Evolutionary conservation across 2,329 filamentous ascomycete species (phyloP), one percentile per base, ranked within the genome.

Genomic region (Alternaria sp.): DNA sequence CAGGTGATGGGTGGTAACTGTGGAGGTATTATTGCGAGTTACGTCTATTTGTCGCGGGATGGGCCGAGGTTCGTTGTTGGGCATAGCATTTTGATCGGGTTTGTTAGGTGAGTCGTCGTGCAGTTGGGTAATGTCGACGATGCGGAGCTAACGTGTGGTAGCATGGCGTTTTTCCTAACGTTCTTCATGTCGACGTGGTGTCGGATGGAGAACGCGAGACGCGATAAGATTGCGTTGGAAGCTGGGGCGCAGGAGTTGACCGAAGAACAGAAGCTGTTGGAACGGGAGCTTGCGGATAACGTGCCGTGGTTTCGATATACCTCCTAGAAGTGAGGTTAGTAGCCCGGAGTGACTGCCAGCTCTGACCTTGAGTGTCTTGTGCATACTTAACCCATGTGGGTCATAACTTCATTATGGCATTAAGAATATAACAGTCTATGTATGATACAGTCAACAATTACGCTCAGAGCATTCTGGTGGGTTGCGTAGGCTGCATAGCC

Each of bases 11-110:
- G 84, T 20, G 84, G 84, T 5, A 81, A 82, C 23, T 84, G 97
- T 54, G 96, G 96, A 75, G 94, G 94, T 28, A 88, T 97, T n/a
- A 85, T 87, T 55, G 81, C 85, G 1, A 80, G 82, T 5, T 86
- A 84, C 65, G 80, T 87, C 14, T 88, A 85, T 65, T 74, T 83
- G 6, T 61, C 78, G 21, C 78, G 79, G 26, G 81, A 86, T 66
- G 70, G 72, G 3, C 80, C 82, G 30, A 72, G 81, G 26, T 87
- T 84, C 69, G 79, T 81, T 28, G 75, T 73, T 10, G 85, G 84
- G 2, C 83, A 86, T 65, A 76, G 77, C 23, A 82, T 83, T 20
- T 76, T 86, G 41, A 81, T 86, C 25, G 83, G 77, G 0, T 65
- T 81, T 23, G 72, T 78, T 8, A 82, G 87, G 75, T 74, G 58